These are phyloP conservation scores for Mixia osmundae DNA, from an alignment of 1,284 basidiomycete species.

Conservation along the genomic window DNA sequence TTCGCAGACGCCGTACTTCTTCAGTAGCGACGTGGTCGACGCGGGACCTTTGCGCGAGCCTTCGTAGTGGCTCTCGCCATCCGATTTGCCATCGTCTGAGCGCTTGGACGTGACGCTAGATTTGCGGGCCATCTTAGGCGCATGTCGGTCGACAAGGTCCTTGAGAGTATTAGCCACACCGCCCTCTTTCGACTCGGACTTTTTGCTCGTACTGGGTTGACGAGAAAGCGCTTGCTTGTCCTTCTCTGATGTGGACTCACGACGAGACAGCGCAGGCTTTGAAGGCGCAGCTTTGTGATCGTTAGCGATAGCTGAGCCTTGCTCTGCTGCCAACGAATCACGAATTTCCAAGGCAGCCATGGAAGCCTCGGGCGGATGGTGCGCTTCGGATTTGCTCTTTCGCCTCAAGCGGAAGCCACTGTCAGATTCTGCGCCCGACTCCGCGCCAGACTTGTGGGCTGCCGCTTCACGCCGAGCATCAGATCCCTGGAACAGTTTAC, in stretches of 20 bases:
- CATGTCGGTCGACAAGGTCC: background rate
- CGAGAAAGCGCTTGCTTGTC: background rate
- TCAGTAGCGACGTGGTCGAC: conserved; percentile 3
- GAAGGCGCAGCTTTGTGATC: too few species aligned
- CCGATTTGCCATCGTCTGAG: conserved; percentile 1
- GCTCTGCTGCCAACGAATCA: background rate
- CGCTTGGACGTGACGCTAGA: background rate
- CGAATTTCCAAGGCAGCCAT: background rate
- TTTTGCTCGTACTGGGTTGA: background rate
- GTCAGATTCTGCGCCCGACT: too few species aligned
- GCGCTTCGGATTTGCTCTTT: background rate
- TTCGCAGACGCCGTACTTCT: conserved; percentile 95
- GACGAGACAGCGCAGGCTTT: too few species aligned
- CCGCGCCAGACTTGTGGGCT: too few species aligned
- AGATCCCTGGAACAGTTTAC: conserved; percentile 1
- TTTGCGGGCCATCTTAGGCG: background rate
- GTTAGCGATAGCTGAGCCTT: background rate
- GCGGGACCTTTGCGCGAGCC: background rate
- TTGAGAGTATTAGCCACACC: background rate
- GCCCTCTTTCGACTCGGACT: conserved; percentile 1
- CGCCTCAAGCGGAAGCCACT: background rate
- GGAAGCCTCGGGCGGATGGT: background rate
- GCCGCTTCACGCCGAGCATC: too few species aligned
- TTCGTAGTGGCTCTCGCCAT: background rate
- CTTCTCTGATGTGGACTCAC: background rate